Evolutionary conservation across 345 rosid species (phyloP), one percentile per base, ranked within the genome.

Genomic region (Brassica cretica): DNA sequence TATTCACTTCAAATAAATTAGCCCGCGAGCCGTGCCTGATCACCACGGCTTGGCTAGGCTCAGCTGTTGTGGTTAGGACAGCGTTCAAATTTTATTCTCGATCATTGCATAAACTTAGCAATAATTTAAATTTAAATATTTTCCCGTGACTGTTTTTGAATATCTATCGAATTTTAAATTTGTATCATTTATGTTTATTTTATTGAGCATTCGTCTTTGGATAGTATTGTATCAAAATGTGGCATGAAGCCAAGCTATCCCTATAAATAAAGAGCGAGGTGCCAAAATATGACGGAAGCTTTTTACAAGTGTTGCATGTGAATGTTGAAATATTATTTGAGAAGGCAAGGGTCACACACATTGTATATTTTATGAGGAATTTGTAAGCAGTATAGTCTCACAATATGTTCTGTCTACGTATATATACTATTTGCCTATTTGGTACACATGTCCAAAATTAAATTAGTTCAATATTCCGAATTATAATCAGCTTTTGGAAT

Each of bases 41-140:
- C 66, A 0, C 44, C 30, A 37, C 62, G 35, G 44, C 64, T 76
- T 30, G 11, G 70, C 25, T 61, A 61, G 68, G 68, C 33, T 78
- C 77, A 76, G 81, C 81, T 60, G 29, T 1, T 72, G 24, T 63
- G 71, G 64, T 68, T 79, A 66, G 11, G 82, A 79, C 82, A 74
- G 6, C 30, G 75, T 79, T 79, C 78, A 79, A 21, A 79, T 68
- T 61, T 49, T 33, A 49, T 25, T 35, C 66, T 79, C 69, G 82
- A 68, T 64, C 8, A 66, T 49, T 41, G 51, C 35, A 56, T 16
- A 76, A 67, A n/a, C 18, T 27, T 5, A 56, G 25, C 60, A 25
- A 41, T 58, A 27, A 67, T 56, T 18, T 4, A 44, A 53, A 65
- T 30, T 24, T 8, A 32, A 16, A 44, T 27, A 44, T 66, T 71